Evolutionary conservation across 108 stramenopile genomes (phyloP).

Genomic region (Chaetoceros muelleri): DNA sequence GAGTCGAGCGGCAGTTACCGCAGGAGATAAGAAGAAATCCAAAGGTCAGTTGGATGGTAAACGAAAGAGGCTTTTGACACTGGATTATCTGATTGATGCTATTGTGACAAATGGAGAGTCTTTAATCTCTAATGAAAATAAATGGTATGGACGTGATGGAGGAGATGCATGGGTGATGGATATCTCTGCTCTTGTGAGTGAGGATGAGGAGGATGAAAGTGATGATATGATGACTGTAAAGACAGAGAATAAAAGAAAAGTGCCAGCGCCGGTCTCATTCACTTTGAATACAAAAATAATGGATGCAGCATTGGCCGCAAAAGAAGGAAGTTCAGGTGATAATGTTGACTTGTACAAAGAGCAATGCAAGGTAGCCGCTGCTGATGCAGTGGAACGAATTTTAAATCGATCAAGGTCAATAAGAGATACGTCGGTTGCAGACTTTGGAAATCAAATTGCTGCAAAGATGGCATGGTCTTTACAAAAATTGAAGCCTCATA

Average conservation of each 20-base stretch:
- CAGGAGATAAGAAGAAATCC: conserved; percentile 12
- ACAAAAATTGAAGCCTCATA: conserved; percentile 24
- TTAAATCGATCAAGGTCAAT: conserved; percentile 27
- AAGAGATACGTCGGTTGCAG: conserved; percentile 30
- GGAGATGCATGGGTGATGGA: conserved; percentile 66
- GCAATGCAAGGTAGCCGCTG: conserved; percentile 59
- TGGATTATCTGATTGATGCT: conserved; percentile 75
- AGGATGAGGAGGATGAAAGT: background rate
- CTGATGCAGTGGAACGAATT: conserved; percentile 65
- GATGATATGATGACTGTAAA: background rate
- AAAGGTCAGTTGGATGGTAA: background rate
- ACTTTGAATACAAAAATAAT: conserved; percentile 12
- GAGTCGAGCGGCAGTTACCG: conserved; percentile 31
- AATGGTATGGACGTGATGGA: conserved; percentile 82
- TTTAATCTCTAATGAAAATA: conserved; percentile 57
- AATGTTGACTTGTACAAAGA: conserved; percentile 19
- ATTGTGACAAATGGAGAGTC: conserved; percentile 81
- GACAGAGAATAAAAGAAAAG: conserved; percentile 15
- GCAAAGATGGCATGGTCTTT: conserved; percentile 72
- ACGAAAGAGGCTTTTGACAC: conserved; percentile 36
- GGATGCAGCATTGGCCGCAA: background rate
- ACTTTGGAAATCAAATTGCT: conserved; percentile 51
- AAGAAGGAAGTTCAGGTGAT: conserved; percentile 6
- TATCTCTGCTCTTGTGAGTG: conserved; percentile 2
- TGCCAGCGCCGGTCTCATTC: conserved; percentile 10